A percentile compares a stretch with the other conserved stretches of the same genome.
These are phyloP conservation scores for Heimioporus sp. DNA, from an alignment of 768 basidiomycete genomes.

Conservation along the genomic window DNA sequence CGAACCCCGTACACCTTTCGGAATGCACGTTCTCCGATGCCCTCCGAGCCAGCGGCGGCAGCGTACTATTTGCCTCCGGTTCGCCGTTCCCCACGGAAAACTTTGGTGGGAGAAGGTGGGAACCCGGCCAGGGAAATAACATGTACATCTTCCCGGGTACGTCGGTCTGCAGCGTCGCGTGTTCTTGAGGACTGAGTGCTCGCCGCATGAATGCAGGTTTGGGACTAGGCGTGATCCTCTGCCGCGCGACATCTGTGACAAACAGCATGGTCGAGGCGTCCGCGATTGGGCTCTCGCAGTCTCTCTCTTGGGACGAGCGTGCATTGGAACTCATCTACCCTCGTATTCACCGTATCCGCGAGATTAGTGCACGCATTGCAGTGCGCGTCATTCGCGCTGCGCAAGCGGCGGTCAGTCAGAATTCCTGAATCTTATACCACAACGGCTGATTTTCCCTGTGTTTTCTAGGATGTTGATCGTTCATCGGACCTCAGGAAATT, in stretches of 20 bases:
- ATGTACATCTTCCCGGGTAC: slow-evolving; percentile 82
- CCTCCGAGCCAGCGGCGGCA: slow-evolving; percentile 66
- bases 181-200: slow-evolving; percentile 1
- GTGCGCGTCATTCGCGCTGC: slow-evolving; percentile 74
- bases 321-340: slow-evolving; percentile 76
- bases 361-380: slow-evolving; percentile 79
- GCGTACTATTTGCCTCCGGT: slow-evolving; percentile 83
- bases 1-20: slow-evolving; percentile 81
- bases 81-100: slow-evolving; percentile 74
- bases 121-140: slow-evolving; percentile 92
- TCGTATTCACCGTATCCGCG: slow-evolving; percentile 77
- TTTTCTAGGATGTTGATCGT: slow-evolving; percentile 50
- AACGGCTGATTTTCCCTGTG: background rate
- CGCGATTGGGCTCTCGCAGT: slow-evolving; percentile 74
- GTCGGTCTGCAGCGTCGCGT: slow-evolving; percentile 2
- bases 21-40: slow-evolving; percentile 82
- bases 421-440: slow-evolving; percentile 18
- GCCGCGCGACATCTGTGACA: slow-evolving; percentile 66
- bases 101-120: slow-evolving; percentile 54
- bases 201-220: slow-evolving; percentile 11
- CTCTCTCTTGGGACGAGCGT: slow-evolving; percentile 69
- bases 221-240: slow-evolving; percentile 77
- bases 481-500: slow-evolving; percentile 51
- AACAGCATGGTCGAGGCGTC: slow-evolving; percentile 89
- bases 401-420: slow-evolving; percentile 61